Evolutionary conservation across 2,329 filamentous ascomycete genomes (phyloP), one percentile per base, ranked within the genome.

Genomic region (Botryotinia convoluta): DNA sequence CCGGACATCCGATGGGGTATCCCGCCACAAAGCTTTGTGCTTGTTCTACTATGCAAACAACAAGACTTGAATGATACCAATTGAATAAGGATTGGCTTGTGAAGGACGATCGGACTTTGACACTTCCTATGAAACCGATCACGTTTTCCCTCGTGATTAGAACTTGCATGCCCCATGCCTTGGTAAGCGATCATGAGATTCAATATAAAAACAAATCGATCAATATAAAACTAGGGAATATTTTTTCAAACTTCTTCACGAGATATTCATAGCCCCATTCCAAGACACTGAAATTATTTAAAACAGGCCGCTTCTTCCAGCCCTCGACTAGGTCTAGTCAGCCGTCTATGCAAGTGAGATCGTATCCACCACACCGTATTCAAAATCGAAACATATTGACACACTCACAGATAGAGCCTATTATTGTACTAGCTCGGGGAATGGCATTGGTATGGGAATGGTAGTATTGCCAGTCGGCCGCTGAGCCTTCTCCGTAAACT

Each of bases 1-100:
- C 68, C 70, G 70, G 70, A 72, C 61, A 67, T 72, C 70, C 70
- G 70, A 6, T 72, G 70, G 70, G 70, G 70, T 35, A 54, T 67
- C 32, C 70, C 48, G 61, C 61, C 48, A 72, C 37, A 59, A 39
- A 67, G 22, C n/a, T 37, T 72, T 8, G 8, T 65, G 45, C 37
- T 22, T 51, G 12, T 29, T 51, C 22, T 22, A 16, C 37, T 63
- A 3, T 60, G 32, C 16, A 26, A 51, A 63, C 18, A 57, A 35
- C 18, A 26, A 18, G 29, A 37, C 60, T 57, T 29, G 42, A 71
- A 70, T 6, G 68, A 51, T 18, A n/a, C 42, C 9, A 32, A 7
- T 26, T 39, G 16, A 2, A 32, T 9, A 42, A 22, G 1, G 18
- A 54, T 54, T 54, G 44, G n/a, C 14, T 39, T 20, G n/a, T 18